Conservation (phyloP, 805 yeast species). For the Yarrowia yakushimensis region DNA sequence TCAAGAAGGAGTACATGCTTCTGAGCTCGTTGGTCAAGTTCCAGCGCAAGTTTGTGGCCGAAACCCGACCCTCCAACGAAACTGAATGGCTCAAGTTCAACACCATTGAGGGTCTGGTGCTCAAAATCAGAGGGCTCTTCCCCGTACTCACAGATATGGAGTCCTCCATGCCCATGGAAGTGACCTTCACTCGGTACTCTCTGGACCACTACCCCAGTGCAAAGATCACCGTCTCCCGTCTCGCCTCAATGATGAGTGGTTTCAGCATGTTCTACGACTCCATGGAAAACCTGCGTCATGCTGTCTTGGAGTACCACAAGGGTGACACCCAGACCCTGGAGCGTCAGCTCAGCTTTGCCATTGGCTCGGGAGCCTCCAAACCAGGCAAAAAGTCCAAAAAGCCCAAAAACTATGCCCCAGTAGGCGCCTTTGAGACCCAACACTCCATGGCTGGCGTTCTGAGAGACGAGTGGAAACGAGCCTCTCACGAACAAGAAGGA, state of each 20-base stretch:
- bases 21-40: constrained; percentile 25
- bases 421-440: constrained; percentile 31
- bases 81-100: constrained; percentile 14
- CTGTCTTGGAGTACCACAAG: constrained; percentile 28
- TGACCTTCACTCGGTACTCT: constrained; percentile 29
- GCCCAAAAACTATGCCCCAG: constrained; percentile 28
- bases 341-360: constrained; percentile 27
- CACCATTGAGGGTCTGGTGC: constrained; percentile 1
- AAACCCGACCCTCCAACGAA: constrained; percentile 28
- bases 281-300: constrained; percentile 25
- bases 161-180: constrained; percentile 29
- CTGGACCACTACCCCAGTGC: not conserved
- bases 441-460: constrained; percentile 25
- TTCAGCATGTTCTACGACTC: constrained; percentile 19
- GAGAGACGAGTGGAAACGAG: constrained; percentile 4
- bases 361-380: not conserved
- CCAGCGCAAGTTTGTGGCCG: constrained; percentile 24
- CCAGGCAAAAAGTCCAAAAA: not conserved
- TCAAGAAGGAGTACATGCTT: constrained; percentile 27
- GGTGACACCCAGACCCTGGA: constrained; percentile 29
- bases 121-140: constrained; percentile 9
- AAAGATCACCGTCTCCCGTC: not conserved
- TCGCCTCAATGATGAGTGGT: constrained; percentile 9
- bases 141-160: constrained; percentile 29
- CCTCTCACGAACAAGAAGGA: not conserved